A percentile compares a stretch with the other conserved stretches of the same genome.
These are phyloP conservation scores for Udeniomyces megalosporus DNA, from an alignment of 768 basidiomycete genomes.

Conservation along the genomic window DNA sequence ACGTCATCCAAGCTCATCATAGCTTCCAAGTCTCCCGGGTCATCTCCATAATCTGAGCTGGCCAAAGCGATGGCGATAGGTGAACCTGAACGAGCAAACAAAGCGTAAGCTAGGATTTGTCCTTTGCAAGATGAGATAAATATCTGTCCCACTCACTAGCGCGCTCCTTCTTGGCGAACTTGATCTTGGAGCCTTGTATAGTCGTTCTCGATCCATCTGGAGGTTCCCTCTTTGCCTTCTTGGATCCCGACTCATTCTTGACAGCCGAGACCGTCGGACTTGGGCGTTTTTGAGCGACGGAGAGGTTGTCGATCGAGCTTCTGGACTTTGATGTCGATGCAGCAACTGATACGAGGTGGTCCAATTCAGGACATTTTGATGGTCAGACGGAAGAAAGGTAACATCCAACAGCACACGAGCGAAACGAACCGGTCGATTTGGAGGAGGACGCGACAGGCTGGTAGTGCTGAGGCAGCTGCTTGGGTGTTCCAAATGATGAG, in stretches of 20 bases:
- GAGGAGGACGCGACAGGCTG: neutral
- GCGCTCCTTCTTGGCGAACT: too few species aligned
- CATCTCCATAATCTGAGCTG: neutral
- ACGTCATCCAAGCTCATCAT: neutral
- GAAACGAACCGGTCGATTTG: neutral
- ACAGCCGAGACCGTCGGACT: neutral
- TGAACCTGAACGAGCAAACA: too few species aligned
- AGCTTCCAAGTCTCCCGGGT: neutral
- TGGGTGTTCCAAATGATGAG: neutral
- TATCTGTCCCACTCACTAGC: too few species aligned
- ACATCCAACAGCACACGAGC: too few species aligned
- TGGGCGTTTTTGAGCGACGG: neutral
- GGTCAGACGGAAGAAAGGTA: too few species aligned
- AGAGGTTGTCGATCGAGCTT: neutral
- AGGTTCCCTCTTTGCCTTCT: neutral
- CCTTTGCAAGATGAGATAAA: too few species aligned
- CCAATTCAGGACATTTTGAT: too few species aligned
- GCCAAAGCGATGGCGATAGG: too few species aligned
- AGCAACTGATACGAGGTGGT: neutral
- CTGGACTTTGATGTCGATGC: neutral
- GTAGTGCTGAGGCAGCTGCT: neutral
- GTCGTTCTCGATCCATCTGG: neutral
- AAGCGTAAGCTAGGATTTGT: too few species aligned
- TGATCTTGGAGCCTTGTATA: too few species aligned
- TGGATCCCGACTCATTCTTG: neutral